Base-by-base conservation (phyloP, 1,139 yeast genomes). In the Protomyces macrosporus region DNA sequence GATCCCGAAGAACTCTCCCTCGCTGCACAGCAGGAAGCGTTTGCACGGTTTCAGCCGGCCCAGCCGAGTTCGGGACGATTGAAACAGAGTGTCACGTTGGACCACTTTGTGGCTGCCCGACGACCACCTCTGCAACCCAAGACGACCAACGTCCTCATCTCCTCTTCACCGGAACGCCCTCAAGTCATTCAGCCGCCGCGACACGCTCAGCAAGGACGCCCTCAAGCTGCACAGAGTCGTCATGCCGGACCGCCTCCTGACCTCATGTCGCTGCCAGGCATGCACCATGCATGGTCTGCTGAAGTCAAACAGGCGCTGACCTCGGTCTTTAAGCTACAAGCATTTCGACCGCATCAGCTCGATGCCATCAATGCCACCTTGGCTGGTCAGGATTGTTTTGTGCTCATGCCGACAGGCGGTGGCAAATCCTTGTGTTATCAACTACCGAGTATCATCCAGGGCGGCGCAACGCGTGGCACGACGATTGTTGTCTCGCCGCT, bases 321-420 rank as follows among this genome's bases (percentile, higher is more conserved):
- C 39, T 74, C 79, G 9, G 82, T 81, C 2, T 95, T 95, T 74
- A 82, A 84, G 53, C 74, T 95, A 52, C 75, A 78, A 6, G 79
- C 82, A 0, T 95, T 95, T 73, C 81, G 99, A 62, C 82, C 85
- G 2, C 89, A 93, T 72, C 99, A 95, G 72, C 76, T 86, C 51
- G 95, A 89, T 66, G 98, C 98, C 0, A 82, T 95, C 10, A 84
- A 87, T 69, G 86, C 96, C 0, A 86, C 97, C 0, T 76, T 95
- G 42, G 75, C 81, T 12, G 96, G 97, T 0, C 81, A 82, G 58
- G 98, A 95, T 74, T 96, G 89, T 0, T 90, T 95, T 76, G 97
- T 95, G 1, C 78, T 95, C 69, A 93, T 95, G 97, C 99, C 99
- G 0, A 95, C 99, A 0, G 99, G 99, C 53, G 98, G 98, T 60